phyloP scores from a whole-genome alignment of 202 grass and related monocot species.

The Eragrostis tef region DNA sequence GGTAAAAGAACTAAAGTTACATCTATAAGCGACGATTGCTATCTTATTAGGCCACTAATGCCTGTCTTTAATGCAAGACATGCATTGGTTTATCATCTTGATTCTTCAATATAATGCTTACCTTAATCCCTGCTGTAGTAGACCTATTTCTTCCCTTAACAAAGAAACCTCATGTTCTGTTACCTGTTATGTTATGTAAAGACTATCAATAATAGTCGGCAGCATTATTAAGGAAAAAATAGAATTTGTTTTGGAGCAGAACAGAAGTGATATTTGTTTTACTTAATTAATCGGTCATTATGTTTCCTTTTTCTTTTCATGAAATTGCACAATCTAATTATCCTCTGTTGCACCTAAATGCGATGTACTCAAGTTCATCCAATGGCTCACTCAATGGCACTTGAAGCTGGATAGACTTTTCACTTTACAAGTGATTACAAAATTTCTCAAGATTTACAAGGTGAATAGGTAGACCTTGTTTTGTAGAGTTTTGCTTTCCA shows the following conservation, averaged over 20 bases:
- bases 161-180: constrained; percentile 49
- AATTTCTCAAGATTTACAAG: constrained; percentile 8
- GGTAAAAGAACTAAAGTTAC: not conserved
- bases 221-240: not conserved
- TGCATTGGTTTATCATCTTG: constrained; percentile 23
- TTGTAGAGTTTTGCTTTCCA: constrained; percentile 50
- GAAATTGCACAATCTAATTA: not conserved
- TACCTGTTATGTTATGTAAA: constrained; percentile 51
- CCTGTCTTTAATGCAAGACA: constrained; percentile 24
- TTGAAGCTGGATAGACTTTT: not conserved
- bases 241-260: constrained; percentile 7
- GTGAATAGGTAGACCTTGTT: constrained; percentile 49
- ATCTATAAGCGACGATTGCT: too few relatives aligned
- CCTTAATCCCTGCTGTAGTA: constrained; percentile 67
- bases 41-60: too few relatives aligned
- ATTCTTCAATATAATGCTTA: constrained; percentile 48
- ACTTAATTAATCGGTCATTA: not conserved
- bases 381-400: not conserved
- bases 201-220: constrained; percentile 20
- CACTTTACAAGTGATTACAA: not conserved
- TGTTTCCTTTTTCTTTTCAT: not conserved
- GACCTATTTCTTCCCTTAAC: constrained; percentile 63
- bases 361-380: constrained; percentile 4
- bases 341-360: constrained; percentile 13
- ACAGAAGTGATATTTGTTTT: constrained; percentile 4